Evolutionary conservation across 345 rosid species (phyloP), one percentile per base, ranked within the genome.

Genomic region (Corchorus olitorius): DNA sequence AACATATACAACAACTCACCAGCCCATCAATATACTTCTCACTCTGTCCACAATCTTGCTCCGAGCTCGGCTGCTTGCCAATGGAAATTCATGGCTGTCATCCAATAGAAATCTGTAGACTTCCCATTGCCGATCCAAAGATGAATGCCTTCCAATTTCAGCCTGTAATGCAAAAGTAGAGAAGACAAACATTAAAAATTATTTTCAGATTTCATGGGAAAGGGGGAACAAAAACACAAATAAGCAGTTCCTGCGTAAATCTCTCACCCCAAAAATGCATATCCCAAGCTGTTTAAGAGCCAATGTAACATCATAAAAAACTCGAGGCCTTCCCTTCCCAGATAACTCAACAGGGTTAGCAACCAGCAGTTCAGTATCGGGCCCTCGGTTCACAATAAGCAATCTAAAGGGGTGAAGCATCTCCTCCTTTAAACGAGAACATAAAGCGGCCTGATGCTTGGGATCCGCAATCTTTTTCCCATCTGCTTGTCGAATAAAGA

Each of bases 311-410:
- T 92, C 91, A 10, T 87, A 87, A 85, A 92, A 89, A 63, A 90
- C 97, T 12, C 93, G 86, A 11, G 97, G 94, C 75, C 97, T 87
- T 84, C 94, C 94, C 58, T 81, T 90, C 15, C 93, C 93, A 34
- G 91, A 92, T 56, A 87, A 72, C 77, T 92, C 94, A n/a, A 88
- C 94, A 22, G 93, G 97, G 82, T 92, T 88, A 8, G 94, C 93
- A 45, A 89, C 89, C 76, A 90, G 46, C 15, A 92, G 89, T 78
- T 92, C 94, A 3, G 92, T 74, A 74, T 90, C 94, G 50, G 91
- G 97, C 55, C 94, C 97, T 63, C 94, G 82, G 78, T 84, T 87
- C 17, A 88, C 86, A 33, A 89, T 82, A 11, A 82, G 80, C 43
- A 90, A 91, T 64, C 93, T 68, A 78, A 92, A 77, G 1, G 93